Evolutionary conservation across 2,329 filamentous ascomycete genomes (phyloP), one percentile per base, ranked within the genome.

Genomic region (Macrophomina pseudophaseolina): DNA sequence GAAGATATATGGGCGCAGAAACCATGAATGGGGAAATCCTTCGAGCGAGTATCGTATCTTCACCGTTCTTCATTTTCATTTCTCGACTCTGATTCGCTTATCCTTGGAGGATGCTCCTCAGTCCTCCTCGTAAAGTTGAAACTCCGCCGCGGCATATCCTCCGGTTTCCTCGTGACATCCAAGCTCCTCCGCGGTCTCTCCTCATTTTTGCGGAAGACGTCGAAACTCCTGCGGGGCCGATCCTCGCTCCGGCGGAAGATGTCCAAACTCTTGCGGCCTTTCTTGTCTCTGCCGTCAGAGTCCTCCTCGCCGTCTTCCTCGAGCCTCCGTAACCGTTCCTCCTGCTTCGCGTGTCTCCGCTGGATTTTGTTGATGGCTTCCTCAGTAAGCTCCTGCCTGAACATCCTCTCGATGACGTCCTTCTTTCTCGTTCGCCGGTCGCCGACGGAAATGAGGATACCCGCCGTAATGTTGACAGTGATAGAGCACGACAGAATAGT

Each of bases 361-460:
- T 68, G 38, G 32, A 64, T 54, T 44, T 64, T 58, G 6, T 59
- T 48, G 69, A 88, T 87, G 1, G 86, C 87, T 70, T 87, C 80
- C 49, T 82, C 77, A 0, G 91, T 94, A 64, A 94, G 78, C 69
- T 91, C 87, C 74, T 94, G 91, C 42, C 91, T 82, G 72, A 90
- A 86, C 76, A 94, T 85, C 49, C 87, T 84, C 73, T 92, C 88
- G 42, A 92, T 83, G 0, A 94, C 90, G 35, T 94, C 91, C 85
- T 92, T 93, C 83, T 94, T 94, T 62, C 91, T 83, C 2, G 91
- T 92, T 69, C 84, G 86, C 9, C 88, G 84, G 72, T 93, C 91
- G 1, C 91, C 91, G 11, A 91, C 82, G 67, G 83, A 87, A 74
- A 94, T 94, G 33, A 93, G 72, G 1, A 94, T 78, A 2, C 91